Evolutionary conservation across 306 rosid species (phyloP).

Genomic region (Ormosia semicastrata): DNA sequence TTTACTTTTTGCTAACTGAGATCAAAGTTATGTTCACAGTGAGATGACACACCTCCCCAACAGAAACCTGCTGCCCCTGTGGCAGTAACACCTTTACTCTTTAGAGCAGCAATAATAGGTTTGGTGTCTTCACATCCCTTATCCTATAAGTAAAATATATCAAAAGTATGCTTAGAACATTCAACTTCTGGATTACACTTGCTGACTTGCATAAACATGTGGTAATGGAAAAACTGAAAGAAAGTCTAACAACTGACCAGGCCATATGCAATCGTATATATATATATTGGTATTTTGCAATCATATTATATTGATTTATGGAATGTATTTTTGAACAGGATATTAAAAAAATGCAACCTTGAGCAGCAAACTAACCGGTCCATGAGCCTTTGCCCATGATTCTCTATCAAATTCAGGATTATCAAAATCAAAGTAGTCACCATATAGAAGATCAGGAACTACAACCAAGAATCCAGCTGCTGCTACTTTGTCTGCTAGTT

Average conservation of each 20-base stretch:
- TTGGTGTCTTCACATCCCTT: constrained; percentile 53
- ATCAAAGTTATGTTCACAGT: not conserved
- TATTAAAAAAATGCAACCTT: not conserved
- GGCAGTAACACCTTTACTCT: constrained; percentile 49
- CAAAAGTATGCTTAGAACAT: not conserved
- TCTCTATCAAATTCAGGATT: constrained; percentile 32
- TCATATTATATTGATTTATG: not conserved
- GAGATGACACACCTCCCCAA: constrained; percentile 55
- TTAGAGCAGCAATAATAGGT: constrained; percentile 49
- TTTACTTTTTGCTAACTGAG: not conserved
- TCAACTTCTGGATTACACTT: not conserved
- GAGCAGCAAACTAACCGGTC: constrained; percentile 32
- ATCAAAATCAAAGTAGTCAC: constrained; percentile 33
- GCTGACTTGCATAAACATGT: not conserved
- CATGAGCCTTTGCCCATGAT: constrained; percentile 44
- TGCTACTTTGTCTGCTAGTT: constrained; percentile 61
- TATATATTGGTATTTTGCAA: not conserved
- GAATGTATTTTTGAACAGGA: not conserved
- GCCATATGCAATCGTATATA: not conserved
- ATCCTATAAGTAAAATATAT: constrained; percentile 32
- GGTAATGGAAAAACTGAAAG: not conserved
- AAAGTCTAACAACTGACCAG: not conserved
- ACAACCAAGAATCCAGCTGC: constrained; percentile 54
- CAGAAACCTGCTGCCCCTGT: constrained; percentile 67
- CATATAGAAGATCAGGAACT: constrained; percentile 62